Base-by-base conservation (phyloP, 768 basidiomycete species). In the Tephrocybe rancida region DNA sequence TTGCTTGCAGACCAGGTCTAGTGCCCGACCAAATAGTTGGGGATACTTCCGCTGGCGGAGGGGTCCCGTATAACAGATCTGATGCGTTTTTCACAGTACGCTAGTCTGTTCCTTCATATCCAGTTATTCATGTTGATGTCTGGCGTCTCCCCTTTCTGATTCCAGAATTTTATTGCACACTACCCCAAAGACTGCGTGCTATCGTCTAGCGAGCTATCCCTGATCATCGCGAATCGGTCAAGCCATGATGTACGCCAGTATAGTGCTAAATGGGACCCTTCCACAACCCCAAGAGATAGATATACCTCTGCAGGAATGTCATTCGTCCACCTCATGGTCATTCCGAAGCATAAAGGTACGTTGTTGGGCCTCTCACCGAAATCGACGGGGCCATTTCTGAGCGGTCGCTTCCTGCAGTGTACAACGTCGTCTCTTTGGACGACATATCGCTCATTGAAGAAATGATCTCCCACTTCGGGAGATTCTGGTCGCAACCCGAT, bases 271-370 rank as follows among this genome's bases (percentile, higher is more conserved):
- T 22, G 39, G 5, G 54, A 55, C 19, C 48, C 56, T 13, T 30
- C 29, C 29, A 30, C 34, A 34, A 53, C 24, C n/a, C 25, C 18
- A 30, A 32, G 29, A 19, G 57, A 58, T 37, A 55, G 42, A 35
- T 44, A 21, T 8, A 1, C 22, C 11, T 14, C 47, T 14, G 57
- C 57, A 25, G 57, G 57, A 24, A 58, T 58, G 57, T 55, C 57
- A 9, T 58, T 55, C 27, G 41, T 58, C 16, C 57, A 58, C 55
- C 45, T 58, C 8, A 30, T 58, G 30, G 54, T 47, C 32, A 56
- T 58, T 32, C 54, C 57, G 8, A 24, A 25, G 30, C 26, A 27
- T 5, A 55, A 51, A 58, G 54, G 57, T 55, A 39, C 7, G 34
- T 45, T n/a, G 18, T 27, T 9, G 13, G 14, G 29, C 35, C n/a